Base-by-base conservation (phyloP, 2,329 filamentous ascomycete species). In the Lasiodiplodia sp. region DNA sequence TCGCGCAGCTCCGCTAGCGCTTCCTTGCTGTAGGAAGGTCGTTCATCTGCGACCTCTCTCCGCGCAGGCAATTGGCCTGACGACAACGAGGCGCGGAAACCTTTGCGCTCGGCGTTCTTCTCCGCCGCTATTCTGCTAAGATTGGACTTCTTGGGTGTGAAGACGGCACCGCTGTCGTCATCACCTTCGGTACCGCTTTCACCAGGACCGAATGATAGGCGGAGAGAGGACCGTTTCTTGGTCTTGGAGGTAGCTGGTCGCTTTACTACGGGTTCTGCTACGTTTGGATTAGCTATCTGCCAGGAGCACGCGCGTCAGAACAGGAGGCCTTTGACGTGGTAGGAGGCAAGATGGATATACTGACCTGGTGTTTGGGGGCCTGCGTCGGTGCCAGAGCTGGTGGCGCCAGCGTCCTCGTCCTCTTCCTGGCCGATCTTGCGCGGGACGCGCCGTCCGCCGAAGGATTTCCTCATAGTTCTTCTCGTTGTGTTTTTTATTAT, bases 1-100 rank as follows among this genome's bases (percentile, higher is more conserved):
- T 90, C 91, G 71, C 93, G 92, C 16, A 99, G 85, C 77, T 97
- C 93, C 40, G 92, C 90, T 23, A 99, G 85, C 72, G 95, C 93
- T 73, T 96, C 93, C 75, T 92, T 92, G 82, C 87, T 96, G 78
- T 99, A 98, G 69, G 83, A 91, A 0, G 93, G 94, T 47, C 91
- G 85, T 18, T 91, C 88, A 16, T 92, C 89, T 16, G 71, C 65
- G 0, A 88, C 68, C 4, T 68, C 66, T 68, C 56, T 38, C 12
- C 78, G 72, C 55, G 75, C 73, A 11, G 79, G 88, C 0, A 92
- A 79, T 2, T 84, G 82, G n/a, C 84, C 79, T 70, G 84, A 74
- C 63, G 83, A 79, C 74, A 81, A 75, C 0, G 83, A 82, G 12
- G 84, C 80, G 44, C 81, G 79, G 28, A 77, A 69, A n/a, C 82